Evolutionary conservation across 1,284 basidiomycete genomes (phyloP).

Genomic region (Kalmanozyma brasiliensis): DNA sequence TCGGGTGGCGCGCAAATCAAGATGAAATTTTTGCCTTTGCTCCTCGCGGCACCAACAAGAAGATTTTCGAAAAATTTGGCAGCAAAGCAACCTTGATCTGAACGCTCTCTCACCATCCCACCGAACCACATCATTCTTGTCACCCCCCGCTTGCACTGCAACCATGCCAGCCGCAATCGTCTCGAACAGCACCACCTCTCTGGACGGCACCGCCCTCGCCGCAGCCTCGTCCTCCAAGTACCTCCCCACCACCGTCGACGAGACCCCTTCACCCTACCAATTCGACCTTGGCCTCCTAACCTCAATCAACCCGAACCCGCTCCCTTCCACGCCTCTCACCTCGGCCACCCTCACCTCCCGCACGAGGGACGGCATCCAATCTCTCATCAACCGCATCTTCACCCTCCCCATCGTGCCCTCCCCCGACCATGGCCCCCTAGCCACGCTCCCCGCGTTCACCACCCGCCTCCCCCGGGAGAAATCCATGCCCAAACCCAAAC

Average conservation of each 20-base stretch:
- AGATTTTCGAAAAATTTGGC: slow-evolving; percentile 5
- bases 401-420: slow-evolving; percentile 78
- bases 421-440: slow-evolving; percentile 84
- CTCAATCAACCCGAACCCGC: slow-evolving; percentile 86
- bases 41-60: background rate
- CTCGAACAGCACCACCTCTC: slow-evolving; percentile 22
- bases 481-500: slow-evolving; percentile 89
- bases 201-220: slow-evolving; percentile 40
- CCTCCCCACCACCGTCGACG: slow-evolving; percentile 49
- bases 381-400: slow-evolving; percentile 83
- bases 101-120: background rate
- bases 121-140: background rate
- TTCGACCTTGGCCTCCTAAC: slow-evolving; percentile 85
- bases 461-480: slow-evolving; percentile 88
- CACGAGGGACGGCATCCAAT: slow-evolving; percentile 86
- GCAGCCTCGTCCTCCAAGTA: slow-evolving; percentile 43
- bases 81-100: too few species aligned
- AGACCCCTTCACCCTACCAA: slow-evolving; percentile 82
- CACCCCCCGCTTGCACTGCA: background rate
- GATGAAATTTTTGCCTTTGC: slow-evolving; percentile 29
- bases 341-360: slow-evolving; percentile 77
- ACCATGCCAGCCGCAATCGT: slow-evolving; percentile 37
- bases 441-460: slow-evolving; percentile 76
- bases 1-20: slow-evolving; percentile 7
- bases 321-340: slow-evolving; percentile 83